Percentiles rank a stretch among this genome's conserved stretches.
Conservation (phyloP, 2,329 filamentous ascomycete species). For the Arthrinium puccinioides region DNA sequence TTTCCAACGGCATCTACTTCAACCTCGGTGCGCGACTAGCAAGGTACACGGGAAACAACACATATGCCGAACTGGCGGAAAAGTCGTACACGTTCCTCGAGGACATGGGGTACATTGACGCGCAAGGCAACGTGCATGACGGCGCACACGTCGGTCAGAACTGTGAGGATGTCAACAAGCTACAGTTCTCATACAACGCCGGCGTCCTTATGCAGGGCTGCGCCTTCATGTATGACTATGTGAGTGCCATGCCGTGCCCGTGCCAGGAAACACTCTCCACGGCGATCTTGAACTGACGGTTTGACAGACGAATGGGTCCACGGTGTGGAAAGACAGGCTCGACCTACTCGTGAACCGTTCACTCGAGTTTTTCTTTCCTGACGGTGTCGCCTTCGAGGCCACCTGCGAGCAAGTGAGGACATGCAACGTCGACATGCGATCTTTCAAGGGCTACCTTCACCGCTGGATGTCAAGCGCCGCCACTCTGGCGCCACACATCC, state of each 20-base stretch:
- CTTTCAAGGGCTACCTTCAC: slow-evolving; percentile 50
- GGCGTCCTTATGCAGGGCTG: slow-evolving; percentile 46
- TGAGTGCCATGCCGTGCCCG: slow-evolving; percentile 18
- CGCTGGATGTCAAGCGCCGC: slow-evolving; percentile 43
- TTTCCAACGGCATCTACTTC: slow-evolving; percentile 43
- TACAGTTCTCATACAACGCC: slow-evolving; percentile 50
- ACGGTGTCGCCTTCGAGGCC: slow-evolving; percentile 40
- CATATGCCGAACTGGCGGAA: slow-evolving; percentile 48
- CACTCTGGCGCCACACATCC: slow-evolving; percentile 41
- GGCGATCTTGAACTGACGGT: slow-evolving; percentile 19
- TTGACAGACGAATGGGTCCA: slow-evolving; percentile 19
- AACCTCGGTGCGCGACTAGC: slow-evolving; percentile 51
- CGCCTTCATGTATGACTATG: slow-evolving; percentile 51
- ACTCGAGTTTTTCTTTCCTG: slow-evolving; percentile 39
- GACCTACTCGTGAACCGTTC: slow-evolving; percentile 36
- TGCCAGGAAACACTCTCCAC: neutral
- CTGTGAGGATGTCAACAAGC: slow-evolving; percentile 43
- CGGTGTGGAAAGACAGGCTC: slow-evolving; percentile 36
- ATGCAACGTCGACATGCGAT: slow-evolving; percentile 52
- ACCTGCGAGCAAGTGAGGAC: slow-evolving; percentile 30
- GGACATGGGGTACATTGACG: slow-evolving; percentile 42
- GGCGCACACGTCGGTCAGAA: slow-evolving; percentile 42
- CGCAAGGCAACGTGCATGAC: slow-evolving; percentile 52
- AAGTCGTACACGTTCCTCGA: slow-evolving; percentile 51
- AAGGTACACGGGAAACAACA: slow-evolving; percentile 49